Base-by-base conservation (phyloP, 352 stramenopile genomes). In the Globisporangium iwayamae region DNA sequence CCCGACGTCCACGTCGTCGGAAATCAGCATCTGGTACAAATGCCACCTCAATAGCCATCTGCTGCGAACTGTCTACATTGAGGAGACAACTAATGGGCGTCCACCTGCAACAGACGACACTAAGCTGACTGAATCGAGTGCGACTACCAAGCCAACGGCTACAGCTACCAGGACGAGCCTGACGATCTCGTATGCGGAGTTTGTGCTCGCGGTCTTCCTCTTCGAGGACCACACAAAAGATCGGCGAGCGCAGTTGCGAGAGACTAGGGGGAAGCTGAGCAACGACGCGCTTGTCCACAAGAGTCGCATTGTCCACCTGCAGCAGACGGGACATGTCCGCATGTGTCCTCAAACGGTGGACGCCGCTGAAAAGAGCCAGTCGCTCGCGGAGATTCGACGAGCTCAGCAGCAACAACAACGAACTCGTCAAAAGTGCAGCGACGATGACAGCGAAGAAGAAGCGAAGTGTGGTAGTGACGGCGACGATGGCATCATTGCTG, bases 251-350 rank as follows among this genome's bases (percentile, higher is more conserved):
- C 59, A 78, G 18, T 51, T 69, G 2, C 60, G 59, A 3, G 69
- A 69, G 18, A 62, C 75, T n/a, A 69, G 72, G 13, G 48, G 53
- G 9, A 70, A 60, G 34, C 59, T 87, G 28, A 65, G 71, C 41
- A 87, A 79, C 43, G 78, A 89, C 43, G 67, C 81, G 13, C 63
- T 85, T 39, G 66, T 48, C 6, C 84, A 93, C 59, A 73, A 67
- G 1, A 85, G 75, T 62, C 81, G 82, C 13, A 81, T 93, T 9
- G 82, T 93, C 18, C 80, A 91, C 34, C 73, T 93, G 2, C 84
- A 93, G 43, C 78, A 81, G 41, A 84, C 74, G 39, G 84, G 81
- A 0, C 84, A 93, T 63, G 80, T 91, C 16, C 75, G 84, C 10
- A 72, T 93, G 56, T 91, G 81, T 60, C 72, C 75, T 10, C 74